phyloP scores from a whole-genome alignment of 1,139 yeast genomes.

The Lodderomyces margitis region DNA sequence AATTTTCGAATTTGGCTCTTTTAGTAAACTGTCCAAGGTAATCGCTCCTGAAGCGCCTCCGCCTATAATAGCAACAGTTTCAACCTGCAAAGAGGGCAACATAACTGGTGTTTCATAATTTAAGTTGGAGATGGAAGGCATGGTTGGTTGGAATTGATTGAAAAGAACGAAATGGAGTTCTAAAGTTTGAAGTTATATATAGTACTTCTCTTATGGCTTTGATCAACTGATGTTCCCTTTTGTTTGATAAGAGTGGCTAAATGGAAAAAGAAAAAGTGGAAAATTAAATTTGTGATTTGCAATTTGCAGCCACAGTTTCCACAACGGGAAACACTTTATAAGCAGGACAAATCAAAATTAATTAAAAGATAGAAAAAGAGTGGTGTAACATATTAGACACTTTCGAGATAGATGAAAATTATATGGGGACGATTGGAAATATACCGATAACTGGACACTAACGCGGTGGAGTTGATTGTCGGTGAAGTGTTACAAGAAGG shows the following conservation, averaged over 20 bases:
- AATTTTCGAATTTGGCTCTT: constrained; percentile 24
- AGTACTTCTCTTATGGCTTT: neutral
- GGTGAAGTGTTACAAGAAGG: too few species aligned
- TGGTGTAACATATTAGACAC: too few species aligned
- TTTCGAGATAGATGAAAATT: too few species aligned
- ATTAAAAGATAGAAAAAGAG: too few species aligned
- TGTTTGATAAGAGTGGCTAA: neutral
- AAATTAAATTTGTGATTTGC: neutral
- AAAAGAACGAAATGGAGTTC: neutral
- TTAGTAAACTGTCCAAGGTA: constrained; percentile 36
- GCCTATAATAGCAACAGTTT: constrained; percentile 46
- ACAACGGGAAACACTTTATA: neutral
- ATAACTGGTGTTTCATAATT: constrained; percentile 13
- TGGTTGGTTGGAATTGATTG: too few species aligned
- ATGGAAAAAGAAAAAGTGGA: neutral
- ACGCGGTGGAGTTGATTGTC: too few species aligned
- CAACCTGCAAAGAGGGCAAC: constrained; percentile 15
- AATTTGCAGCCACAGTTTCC: constrained; percentile 3
- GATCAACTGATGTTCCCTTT: constrained; percentile 1
- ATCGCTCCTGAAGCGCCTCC: constrained; percentile 56
- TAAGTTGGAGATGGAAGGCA: constrained; percentile 14
- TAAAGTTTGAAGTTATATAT: too few species aligned
- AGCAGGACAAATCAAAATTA: too few species aligned
- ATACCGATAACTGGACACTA: too few species aligned
- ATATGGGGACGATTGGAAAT: too few species aligned